These are phyloP conservation scores for Vigna angularis DNA, from an alignment of 306 rosid genomes.

Conservation along the genomic window DNA sequence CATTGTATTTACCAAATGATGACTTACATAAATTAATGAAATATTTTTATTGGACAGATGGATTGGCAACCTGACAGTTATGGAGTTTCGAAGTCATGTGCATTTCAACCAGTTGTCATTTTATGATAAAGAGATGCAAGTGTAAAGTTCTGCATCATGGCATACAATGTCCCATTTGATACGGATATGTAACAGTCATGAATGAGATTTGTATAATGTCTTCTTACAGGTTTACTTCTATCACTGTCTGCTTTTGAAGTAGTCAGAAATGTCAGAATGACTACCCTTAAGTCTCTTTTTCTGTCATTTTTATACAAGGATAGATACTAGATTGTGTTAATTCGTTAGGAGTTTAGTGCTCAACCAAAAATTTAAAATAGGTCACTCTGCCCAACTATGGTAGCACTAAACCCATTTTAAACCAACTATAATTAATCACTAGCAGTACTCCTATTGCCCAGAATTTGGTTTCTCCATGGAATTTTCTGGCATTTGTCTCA, in stretches of 20 bases:
- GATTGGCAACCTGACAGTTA: background rate
- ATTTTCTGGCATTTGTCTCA: background rate
- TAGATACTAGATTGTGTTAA: background rate
- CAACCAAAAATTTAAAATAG: background rate
- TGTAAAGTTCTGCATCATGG: slow-evolving; percentile 15
- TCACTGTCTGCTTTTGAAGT: background rate
- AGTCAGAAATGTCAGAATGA: background rate
- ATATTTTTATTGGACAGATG: slow-evolving; percentile 16
- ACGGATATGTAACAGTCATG: slow-evolving; percentile 2
- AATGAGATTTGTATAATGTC: background rate
- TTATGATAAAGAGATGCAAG: background rate
- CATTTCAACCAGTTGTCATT: slow-evolving; percentile 6
- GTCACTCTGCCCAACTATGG: background rate
- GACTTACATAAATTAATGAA: background rate
- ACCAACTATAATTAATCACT: background rate
- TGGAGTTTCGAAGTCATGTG: background rate
- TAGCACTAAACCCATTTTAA: background rate
- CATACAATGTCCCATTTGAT: background rate
- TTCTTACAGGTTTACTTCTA: slow-evolving; percentile 23
- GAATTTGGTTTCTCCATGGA: background rate
- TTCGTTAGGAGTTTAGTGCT: background rate
- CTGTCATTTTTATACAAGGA: background rate
- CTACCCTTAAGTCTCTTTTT: background rate
- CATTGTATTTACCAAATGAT: background rate
- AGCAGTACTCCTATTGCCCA: background rate